Evolutionary conservation across 2,329 filamentous ascomycete genomes (phyloP), one percentile per base, ranked within the genome.

Genomic region (Chrysosporium queenslandicum): DNA sequence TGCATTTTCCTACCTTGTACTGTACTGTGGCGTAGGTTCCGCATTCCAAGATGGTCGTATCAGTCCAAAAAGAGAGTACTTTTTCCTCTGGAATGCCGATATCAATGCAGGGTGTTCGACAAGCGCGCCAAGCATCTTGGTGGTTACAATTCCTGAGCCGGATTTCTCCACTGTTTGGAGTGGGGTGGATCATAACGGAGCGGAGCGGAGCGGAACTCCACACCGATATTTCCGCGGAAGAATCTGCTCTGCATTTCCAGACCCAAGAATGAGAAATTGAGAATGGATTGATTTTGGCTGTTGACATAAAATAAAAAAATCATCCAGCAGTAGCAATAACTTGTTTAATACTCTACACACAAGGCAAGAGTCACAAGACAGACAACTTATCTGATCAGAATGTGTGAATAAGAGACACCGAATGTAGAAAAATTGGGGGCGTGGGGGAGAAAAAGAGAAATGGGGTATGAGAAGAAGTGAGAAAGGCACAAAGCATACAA

Each of bases 341-440:
- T 40, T 37, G 46, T 39, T 48, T 41, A 41, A 41, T 49, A 41
- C 36, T 39, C 32, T 48, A 48, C 46, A 48, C 32, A 48, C 32
- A 47, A 27, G 27, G 9, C 27, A 25, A 25, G 20, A 34, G 20
- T 21, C 47, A n/a, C n/a, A n/a, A n/a, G n/a, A n/a, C n/a, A n/a
- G n/a, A n/a, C n/a, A n/a, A n/a, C n/a, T n/a, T n/a, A 34, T 34
- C 2, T 21, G 23, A 41, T 32, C 2, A 37, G 25, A 32, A 21
- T 25, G 18, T 51, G 21, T 36, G n/a, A 37, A 39, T 30, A 2
- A 36, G n/a, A 27, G 18, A 16, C 12, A 45, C 16, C 11, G 27
- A 50, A 34, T 41, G 41, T 41, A 30, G 29, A 52, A 45, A 18
- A 39, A n/a, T n/a, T n/a, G 20, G 29, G 21, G 7, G 12, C 4